Evolutionary conservation across 305 asterid genomes (phyloP).

Genomic region (Fraxinus sp.): DNA sequence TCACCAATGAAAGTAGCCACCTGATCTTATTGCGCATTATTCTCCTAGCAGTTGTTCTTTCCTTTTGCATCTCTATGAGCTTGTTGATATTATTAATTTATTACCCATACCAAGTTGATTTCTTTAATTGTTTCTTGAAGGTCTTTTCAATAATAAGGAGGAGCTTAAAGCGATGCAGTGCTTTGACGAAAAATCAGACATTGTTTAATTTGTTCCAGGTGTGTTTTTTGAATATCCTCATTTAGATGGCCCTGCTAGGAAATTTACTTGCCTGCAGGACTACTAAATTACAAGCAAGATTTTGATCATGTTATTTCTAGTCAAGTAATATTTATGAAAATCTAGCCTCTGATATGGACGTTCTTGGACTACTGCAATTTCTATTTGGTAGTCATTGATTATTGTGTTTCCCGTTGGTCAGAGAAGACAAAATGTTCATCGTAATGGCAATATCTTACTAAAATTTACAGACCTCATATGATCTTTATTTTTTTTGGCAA

Average conservation of each 20-base stretch:
- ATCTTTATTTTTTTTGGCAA: neutral
- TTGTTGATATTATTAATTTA: neutral
- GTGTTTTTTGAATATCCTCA: constrained; percentile 12
- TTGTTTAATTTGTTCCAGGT: constrained; percentile 92
- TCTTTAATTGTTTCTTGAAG: constrained; percentile 42
- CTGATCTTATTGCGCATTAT: neutral
- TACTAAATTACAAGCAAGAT: neutral
- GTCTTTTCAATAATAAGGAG: constrained; percentile 83
- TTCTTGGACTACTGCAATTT: neutral
- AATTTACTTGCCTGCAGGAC: neutral
- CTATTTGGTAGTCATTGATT: neutral
- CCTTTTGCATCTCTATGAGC: neutral
- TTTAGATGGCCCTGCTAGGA: neutral
- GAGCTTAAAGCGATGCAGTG: constrained; percentile 95
- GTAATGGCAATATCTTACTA: neutral
- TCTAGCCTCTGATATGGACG: neutral
- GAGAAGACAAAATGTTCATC: neutral
- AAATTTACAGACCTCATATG: neutral
- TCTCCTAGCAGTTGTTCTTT: neutral
- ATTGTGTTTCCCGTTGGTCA: neutral
- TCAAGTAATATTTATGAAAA: neutral
- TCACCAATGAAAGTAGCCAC: neutral
- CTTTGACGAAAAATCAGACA: constrained; percentile 85
- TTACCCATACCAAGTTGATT: constrained; percentile 15
- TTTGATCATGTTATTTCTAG: neutral